A percentile compares a stretch with the other conserved stretches of the same genome.
phyloP scores from a whole-genome alignment of 2,329 filamentous ascomycete genomes.

The Metarhizium rileyi region DNA sequence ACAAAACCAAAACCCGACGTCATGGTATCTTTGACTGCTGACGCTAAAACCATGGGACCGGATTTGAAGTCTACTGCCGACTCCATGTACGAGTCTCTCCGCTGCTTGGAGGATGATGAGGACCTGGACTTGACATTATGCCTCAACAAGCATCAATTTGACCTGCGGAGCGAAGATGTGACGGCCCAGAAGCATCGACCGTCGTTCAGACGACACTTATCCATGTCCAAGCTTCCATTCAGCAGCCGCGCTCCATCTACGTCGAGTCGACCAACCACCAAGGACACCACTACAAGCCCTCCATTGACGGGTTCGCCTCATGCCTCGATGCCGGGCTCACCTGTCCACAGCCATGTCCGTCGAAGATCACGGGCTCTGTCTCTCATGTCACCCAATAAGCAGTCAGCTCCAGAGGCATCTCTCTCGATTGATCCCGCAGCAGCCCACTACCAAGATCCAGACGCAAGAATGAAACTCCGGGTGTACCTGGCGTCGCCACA shows the following conservation, averaged over 20 bases:
- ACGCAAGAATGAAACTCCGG: constrained; percentile 76
- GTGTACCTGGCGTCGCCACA: constrained; percentile 81
- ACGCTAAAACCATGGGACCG: constrained; percentile 8
- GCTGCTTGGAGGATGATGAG: constrained; percentile 65
- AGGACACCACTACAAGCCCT: constrained; percentile 26
- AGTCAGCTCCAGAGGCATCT: constrained; percentile 18
- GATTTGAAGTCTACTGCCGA: constrained; percentile 29
- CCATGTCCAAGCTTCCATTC: constrained; percentile 57
- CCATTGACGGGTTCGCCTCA: constrained; percentile 15
- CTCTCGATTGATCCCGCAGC: constrained; percentile 55
- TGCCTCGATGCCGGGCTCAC: constrained; percentile 13
- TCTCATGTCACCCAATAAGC: constrained; percentile 39
- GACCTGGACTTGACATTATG: constrained; percentile 58
- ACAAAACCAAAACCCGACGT: constrained; percentile 8
- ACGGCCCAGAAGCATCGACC: constrained; percentile 37
- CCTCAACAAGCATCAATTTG: constrained; percentile 61
- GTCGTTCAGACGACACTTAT: constrained; percentile 62
- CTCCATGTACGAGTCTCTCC: constrained; percentile 56
- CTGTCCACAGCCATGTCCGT: constrained; percentile 27
- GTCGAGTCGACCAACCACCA: constrained; percentile 36
- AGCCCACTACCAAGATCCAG: constrained; percentile 81
- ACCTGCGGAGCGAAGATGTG: constrained; percentile 40
- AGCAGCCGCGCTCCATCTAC: constrained; percentile 41
- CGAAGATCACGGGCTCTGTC: constrained; percentile 47
- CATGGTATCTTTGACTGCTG: constrained; percentile 16